A percentile compares a stretch with the other conserved stretches of the same genome.
Evolutionary conservation across 306 rosid species (phyloP).

Genomic region (Sophora flavescens): DNA sequence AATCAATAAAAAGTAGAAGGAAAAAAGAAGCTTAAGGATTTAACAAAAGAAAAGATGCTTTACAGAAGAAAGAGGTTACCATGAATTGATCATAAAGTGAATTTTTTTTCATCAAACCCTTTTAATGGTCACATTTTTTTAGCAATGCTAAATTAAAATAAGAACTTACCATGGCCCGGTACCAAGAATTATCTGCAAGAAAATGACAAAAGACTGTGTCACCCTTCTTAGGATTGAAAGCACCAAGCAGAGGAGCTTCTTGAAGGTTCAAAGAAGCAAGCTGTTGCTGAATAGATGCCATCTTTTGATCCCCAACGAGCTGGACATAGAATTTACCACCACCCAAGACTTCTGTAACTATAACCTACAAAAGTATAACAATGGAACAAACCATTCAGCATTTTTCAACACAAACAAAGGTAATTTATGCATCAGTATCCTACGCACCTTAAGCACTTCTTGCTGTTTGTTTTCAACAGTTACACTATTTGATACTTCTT

Average conservation of each 20-base stretch:
- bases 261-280: constrained; percentile 79
- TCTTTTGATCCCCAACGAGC: constrained; percentile 76
- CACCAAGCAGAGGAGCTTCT: constrained; percentile 85
- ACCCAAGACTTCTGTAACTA: constrained; percentile 79
- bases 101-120: background rate
- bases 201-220: constrained; percentile 80
- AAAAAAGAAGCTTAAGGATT: background rate
- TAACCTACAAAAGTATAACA: constrained; percentile 60
- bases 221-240: constrained; percentile 86
- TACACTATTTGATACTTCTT: constrained; percentile 68
- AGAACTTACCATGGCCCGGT: constrained; percentile 84
- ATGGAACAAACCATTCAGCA: constrained; percentile 36
- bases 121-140: background rate
- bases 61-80: constrained; percentile 24
- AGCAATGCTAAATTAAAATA: constrained; percentile 19
- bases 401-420: constrained; percentile 12
- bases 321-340: constrained; percentile 83
- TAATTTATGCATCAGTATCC: constrained; percentile 24
- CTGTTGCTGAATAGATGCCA: constrained; percentile 72
- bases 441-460: constrained; percentile 81
- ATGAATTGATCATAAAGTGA: background rate
- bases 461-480: constrained; percentile 73
- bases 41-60: background rate
- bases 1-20: background rate
- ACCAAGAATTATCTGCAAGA: constrained; percentile 80